A percentile compares a stretch with the other conserved stretches of the same genome.
These are phyloP conservation scores for Trichoderma polysporum DNA, from an alignment of 2,329 filamentous ascomycete species.

Conservation along the genomic window DNA sequence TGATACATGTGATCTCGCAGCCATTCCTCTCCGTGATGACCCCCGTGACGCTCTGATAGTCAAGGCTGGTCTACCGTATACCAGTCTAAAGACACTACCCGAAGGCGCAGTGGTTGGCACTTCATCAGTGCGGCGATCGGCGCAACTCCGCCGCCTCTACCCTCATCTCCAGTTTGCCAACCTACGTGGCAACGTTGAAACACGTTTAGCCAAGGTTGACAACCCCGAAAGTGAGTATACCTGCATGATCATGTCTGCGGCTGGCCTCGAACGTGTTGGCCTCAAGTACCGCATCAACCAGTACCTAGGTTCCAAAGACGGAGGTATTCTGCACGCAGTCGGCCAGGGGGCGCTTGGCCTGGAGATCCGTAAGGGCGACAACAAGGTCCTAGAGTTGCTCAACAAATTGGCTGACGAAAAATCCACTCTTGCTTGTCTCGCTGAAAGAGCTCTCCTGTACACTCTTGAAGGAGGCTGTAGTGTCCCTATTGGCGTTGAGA, in stretches of 20 bases:
- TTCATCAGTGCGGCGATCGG: constrained; percentile 10
- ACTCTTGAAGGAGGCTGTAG: constrained; percentile 12
- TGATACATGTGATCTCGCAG: constrained; percentile 10
- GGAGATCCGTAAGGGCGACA: constrained; percentile 17
- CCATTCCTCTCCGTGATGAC: constrained; percentile 15
- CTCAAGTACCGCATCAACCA: constrained; percentile 18
- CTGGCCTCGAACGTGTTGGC: constrained; percentile 11
- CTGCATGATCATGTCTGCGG: constrained; percentile 17
- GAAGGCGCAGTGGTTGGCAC: constrained; percentile 17
- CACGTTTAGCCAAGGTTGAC: constrained; percentile 13
- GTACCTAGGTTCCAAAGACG: constrained; percentile 18
- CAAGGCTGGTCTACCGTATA: constrained; percentile 10
- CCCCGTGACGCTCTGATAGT: constrained; percentile 15
- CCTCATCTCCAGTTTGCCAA: constrained; percentile 14
- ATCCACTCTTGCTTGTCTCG: constrained; percentile 13
- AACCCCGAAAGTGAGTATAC: constrained; percentile 12
- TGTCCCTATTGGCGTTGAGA: constrained; percentile 16
- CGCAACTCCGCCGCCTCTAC: constrained; percentile 10
- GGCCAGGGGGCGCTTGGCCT: constrained; percentile 16
- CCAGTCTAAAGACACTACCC: background rate
- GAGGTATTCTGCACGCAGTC: constrained; percentile 8
- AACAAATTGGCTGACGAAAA: background rate
- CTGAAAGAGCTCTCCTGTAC: constrained; percentile 7
- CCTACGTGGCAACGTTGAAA: constrained; percentile 17
- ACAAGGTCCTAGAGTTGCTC: background rate